Evolutionary conservation across 2,329 filamentous ascomycete genomes (phyloP).

Genomic region (Biscogniauxia marginata): DNA sequence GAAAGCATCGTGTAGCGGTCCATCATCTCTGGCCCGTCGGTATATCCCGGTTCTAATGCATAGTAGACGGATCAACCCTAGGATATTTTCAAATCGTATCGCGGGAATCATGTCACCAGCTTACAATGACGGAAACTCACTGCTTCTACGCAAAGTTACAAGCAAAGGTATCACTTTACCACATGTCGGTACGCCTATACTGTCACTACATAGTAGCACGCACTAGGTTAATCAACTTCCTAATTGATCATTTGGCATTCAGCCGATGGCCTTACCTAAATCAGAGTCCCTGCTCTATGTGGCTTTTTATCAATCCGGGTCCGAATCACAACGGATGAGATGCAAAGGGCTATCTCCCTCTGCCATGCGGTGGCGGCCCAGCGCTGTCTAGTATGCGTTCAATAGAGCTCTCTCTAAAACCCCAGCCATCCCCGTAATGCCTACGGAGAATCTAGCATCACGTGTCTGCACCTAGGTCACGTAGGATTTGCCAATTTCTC

Average conservation of each 20-base stretch:
- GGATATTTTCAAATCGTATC: slow-evolving; percentile 9
- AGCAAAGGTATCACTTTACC: slow-evolving; percentile 19
- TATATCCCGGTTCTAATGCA: slow-evolving; percentile 14
- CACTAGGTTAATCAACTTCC: slow-evolving; percentile 13
- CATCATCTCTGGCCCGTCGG: slow-evolving; percentile 19
- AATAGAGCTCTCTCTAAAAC: background rate
- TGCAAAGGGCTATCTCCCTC: background rate
- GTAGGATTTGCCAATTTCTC: slow-evolving; percentile 12
- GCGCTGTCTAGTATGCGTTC: background rate
- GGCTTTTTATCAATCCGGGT: slow-evolving; percentile 8
- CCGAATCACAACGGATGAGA: background rate
- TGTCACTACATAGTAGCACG: slow-evolving; percentile 1
- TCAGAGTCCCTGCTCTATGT: slow-evolving; percentile 6
- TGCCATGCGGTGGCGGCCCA: background rate
- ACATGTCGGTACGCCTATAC: slow-evolving; percentile 19
- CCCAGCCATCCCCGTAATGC: slow-evolving; percentile 13
- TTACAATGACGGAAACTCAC: slow-evolving; percentile 21
- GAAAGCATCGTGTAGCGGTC: background rate
- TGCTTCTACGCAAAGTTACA: slow-evolving; percentile 17
- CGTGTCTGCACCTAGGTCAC: slow-evolving; percentile 20
- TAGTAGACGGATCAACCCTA: slow-evolving; percentile 10
- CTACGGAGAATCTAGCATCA: slow-evolving; percentile 20
- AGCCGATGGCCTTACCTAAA: slow-evolving; percentile 15
- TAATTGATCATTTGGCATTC: slow-evolving; percentile 19
- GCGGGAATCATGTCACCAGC: slow-evolving; percentile 14